Evolutionary conservation across 2,329 filamentous ascomycete genomes (phyloP).

Genomic region (Metarhizium guizhouense): DNA sequence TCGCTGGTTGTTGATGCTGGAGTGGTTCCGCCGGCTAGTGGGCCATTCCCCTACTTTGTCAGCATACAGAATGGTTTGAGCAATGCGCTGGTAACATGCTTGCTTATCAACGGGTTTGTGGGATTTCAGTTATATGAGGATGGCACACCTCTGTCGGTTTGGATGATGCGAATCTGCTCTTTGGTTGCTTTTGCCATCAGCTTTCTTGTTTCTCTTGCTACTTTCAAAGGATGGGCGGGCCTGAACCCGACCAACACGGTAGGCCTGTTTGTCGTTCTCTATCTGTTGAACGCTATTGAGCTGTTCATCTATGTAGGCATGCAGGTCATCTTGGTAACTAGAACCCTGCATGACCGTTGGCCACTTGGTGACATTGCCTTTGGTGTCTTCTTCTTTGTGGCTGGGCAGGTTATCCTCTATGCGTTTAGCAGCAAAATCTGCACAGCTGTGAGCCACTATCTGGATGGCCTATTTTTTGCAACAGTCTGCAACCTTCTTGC

Average conservation of each 20-base stretch:
- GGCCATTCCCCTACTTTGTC: constrained; percentile 82
- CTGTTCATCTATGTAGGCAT: constrained; percentile 77
- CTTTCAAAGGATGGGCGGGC: constrained; percentile 87
- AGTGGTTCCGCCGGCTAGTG: constrained; percentile 75
- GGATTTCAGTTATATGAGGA: constrained; percentile 98
- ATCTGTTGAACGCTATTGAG: constrained; percentile 82
- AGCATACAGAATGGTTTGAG: constrained; percentile 77
- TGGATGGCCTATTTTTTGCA: constrained; percentile 90
- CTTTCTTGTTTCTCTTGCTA: constrained; percentile 80
- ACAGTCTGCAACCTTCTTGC: constrained; percentile 88
- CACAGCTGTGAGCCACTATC: constrained; percentile 74
- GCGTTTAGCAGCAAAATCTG: constrained; percentile 83
- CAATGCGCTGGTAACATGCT: constrained; percentile 77
- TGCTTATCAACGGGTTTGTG: constrained; percentile 95
- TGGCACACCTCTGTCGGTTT: constrained; percentile 85
- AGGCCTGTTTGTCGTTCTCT: constrained; percentile 84
- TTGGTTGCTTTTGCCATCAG: constrained; percentile 75
- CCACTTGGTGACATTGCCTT: constrained; percentile 87
- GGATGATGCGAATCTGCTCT: constrained; percentile 77
- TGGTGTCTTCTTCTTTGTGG: constrained; percentile 82
- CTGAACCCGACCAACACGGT: constrained; percentile 77
- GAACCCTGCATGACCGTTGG: constrained; percentile 92
- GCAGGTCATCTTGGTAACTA: constrained; percentile 80
- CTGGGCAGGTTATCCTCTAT: constrained; percentile 88
- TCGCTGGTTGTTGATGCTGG: constrained; percentile 90